Base-by-base conservation (phyloP, 2,329 filamentous ascomycete genomes). In the Pseudocercospora fuligena region DNA sequence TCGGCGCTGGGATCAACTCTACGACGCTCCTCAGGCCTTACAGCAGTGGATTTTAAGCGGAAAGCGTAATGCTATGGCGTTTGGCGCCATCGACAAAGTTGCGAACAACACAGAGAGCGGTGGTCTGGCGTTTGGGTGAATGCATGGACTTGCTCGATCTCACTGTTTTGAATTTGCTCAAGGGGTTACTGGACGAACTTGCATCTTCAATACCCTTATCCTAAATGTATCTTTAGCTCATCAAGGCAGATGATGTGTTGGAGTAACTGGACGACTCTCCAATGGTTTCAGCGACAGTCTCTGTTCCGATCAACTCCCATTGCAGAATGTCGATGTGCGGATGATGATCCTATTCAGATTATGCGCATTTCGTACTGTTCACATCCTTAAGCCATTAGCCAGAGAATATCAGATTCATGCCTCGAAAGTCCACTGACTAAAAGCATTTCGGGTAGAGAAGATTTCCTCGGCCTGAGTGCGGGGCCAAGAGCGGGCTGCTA, bases 31-130 rank as follows among this genome's bases (percentile, higher is more conserved):
- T 23, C 49, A 61, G 36, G 33, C 49, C 31, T 47, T 33, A 58
- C 40, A 65, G 63, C 59, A 49, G 58, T 56, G 59, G 46, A 40
- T 25, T 43, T 43, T 60, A 43, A 43, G 33, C 11, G 27, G 8
- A 23, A 21, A 21, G 25, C 46, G 23, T 23, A n/a, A 60, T 27
- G 36, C 25, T 47, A 29, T 11, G 33, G 27, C 40, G 19, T 11
- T 27, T 46, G 23, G 36, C 31, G 40, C 40, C 57, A 21, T 25
- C 2, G 19, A 60, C 23, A 11, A n/a, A 6, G 23, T 60, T 47
- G 57, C 57, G 21, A 46, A 25, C 5, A 36, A 46, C 40, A 60
- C 19, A 36, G 29, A 21, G 43, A 29, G n/a, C 14, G 16, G 59
- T 25, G n/a, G 8, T 31, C 5, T 23, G 40, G 59, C 40, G 59